These are phyloP conservation scores for Pleurotus cornucopiae DNA, from an alignment of 768 basidiomycete genomes.

Conservation along the genomic window DNA sequence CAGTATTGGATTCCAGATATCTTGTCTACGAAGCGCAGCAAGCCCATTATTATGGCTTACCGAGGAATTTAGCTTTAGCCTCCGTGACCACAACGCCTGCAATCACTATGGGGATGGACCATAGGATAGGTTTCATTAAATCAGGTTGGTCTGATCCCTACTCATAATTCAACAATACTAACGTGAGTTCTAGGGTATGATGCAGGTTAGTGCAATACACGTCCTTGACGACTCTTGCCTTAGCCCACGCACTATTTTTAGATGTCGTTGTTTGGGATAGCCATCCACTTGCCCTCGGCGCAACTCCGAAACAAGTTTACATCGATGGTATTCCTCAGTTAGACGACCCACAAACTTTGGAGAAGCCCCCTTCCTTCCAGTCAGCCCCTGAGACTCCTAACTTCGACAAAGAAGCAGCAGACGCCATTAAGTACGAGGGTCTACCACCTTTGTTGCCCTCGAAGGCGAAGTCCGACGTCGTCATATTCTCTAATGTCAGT, in stretches of 20 bases:
- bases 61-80: slow-evolving; percentile 59
- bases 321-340: slow-evolving; percentile 83
- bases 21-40: slow-evolving; percentile 76
- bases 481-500: slow-evolving; percentile 66
- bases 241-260: slow-evolving; percentile 8
- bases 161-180: background rate
- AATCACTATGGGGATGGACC: slow-evolving; percentile 62
- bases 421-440: slow-evolving; percentile 56
- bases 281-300: slow-evolving; percentile 74
- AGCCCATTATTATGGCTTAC: slow-evolving; percentile 69
- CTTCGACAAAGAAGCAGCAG: slow-evolving; percentile 52
- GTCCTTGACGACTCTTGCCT: no score
- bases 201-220: slow-evolving; percentile 38
- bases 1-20: slow-evolving; percentile 61
- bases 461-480: slow-evolving; percentile 28
- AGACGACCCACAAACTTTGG: slow-evolving; percentile 33
- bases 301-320: slow-evolving; percentile 76
- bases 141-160: slow-evolving; percentile 30
- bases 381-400: slow-evolving; percentile 50
- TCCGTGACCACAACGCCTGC: slow-evolving; percentile 74
- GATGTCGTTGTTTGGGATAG: slow-evolving; percentile 76
- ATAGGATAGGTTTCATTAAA: slow-evolving; percentile 70
- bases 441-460: slow-evolving; percentile 56
- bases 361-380: slow-evolving; percentile 56
- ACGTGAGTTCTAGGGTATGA: slow-evolving; percentile 48